These are phyloP conservation scores for Septoria petroselini DNA, from an alignment of 2,329 filamentous ascomycete genomes.

Conservation along the genomic window DNA sequence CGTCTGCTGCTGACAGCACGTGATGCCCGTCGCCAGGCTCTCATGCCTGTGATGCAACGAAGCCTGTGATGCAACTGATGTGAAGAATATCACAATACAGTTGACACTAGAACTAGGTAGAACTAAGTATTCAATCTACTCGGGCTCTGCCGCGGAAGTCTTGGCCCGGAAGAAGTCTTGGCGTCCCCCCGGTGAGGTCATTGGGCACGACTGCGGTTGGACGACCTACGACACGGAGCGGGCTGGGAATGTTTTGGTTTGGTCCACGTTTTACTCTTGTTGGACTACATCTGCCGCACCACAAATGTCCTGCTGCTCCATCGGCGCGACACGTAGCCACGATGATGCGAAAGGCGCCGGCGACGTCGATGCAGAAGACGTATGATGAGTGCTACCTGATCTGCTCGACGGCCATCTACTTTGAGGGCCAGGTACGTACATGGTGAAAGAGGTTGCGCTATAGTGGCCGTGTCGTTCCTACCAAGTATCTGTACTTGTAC, in stretches of 20 bases:
- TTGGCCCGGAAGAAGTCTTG: no score
- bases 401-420: constrained; percentile 94
- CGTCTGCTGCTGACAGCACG: constrained; percentile 21
- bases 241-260: background rate
- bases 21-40: constrained; percentile 28
- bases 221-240: constrained; percentile 3
- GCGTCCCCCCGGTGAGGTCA: constrained; percentile 4
- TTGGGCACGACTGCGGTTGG: constrained; percentile 6
- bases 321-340: constrained; percentile 10
- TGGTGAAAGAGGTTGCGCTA: constrained; percentile 6
- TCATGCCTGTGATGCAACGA: constrained; percentile 31
- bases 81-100: no score
- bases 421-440: constrained; percentile 76
- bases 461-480: background rate
- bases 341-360: constrained; percentile 51
- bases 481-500: background rate
- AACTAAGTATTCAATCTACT: no score
- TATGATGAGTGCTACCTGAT: constrained; percentile 95
- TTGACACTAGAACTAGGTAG: no score
- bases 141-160: background rate
- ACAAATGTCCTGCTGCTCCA: background rate
- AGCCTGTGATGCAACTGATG: no score
- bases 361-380: constrained; percentile 85
- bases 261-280: constrained; percentile 2
- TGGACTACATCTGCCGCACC: no score